phyloP scores from a whole-genome alignment of 2,329 filamentous ascomycete genomes.

The Esteya vermicola region DNA sequence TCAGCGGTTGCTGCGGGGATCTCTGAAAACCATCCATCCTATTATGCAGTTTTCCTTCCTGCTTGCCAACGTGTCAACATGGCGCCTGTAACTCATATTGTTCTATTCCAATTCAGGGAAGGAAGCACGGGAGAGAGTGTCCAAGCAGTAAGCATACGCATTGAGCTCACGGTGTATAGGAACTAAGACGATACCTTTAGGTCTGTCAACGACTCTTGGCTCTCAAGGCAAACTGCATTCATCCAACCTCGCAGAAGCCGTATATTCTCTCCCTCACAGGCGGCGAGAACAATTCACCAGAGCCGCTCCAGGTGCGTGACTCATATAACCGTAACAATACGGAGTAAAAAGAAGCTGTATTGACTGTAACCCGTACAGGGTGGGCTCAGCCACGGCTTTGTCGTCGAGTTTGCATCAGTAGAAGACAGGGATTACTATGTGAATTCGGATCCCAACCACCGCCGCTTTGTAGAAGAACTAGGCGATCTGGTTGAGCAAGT shows the following conservation, averaged over 20 bases:
- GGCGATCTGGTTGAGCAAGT: conserved; percentile 34
- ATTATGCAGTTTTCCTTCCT: too few relatives aligned
- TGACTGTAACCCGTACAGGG: conserved; percentile 18
- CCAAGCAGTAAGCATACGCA: neutral
- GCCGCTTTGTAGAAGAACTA: conserved; percentile 38
- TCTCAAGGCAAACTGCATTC: conserved; percentile 45
- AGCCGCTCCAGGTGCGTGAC: conserved; percentile 49
- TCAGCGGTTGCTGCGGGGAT: too few relatives aligned
- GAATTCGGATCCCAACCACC: conserved; percentile 47
- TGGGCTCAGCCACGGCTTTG: conserved; percentile 54
- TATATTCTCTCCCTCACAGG: conserved; percentile 47
- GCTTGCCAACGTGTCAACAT: too few relatives aligned
- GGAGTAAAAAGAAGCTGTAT: too few relatives aligned
- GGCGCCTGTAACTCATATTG: conserved; percentile 6
- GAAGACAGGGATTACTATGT: conserved; percentile 58
- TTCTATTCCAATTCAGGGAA: conserved; percentile 7
- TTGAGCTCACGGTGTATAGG: neutral
- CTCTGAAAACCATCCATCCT: too few relatives aligned
- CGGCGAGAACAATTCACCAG: conserved; percentile 47
- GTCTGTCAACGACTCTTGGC: conserved; percentile 23
- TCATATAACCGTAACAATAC: too few relatives aligned
- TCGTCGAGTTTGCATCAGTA: conserved; percentile 48
- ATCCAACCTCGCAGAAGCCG: conserved; percentile 40
- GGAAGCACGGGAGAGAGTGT: neutral
- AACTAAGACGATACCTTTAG: conserved; percentile 9